Base-by-base conservation (phyloP, 768 basidiomycete genomes). In the Trametes gibbosa region DNA sequence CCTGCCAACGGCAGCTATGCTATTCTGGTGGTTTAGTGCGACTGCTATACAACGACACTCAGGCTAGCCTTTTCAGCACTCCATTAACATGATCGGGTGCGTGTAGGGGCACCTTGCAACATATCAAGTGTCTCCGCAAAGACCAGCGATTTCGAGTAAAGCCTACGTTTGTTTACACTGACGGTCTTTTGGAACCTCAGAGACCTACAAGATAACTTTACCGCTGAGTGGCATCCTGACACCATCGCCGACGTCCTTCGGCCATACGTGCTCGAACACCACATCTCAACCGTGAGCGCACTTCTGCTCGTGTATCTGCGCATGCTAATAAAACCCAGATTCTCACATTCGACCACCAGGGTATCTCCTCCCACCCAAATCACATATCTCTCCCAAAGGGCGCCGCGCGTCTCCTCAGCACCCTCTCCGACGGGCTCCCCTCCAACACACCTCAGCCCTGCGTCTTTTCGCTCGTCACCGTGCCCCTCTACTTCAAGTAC, bases 291-390 rank as follows among this genome's bases (percentile, higher is more conserved):
- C 0, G 92, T 92, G 66, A 41, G 53, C 62, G 21, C 41, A 27
- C 66, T 12, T 37, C 17, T 4, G 6, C 41, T 17, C 24, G 7
- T 35, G 24, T 21, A 39, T 32, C 34, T 8, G 16, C 14, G 23
- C 35, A 40, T n/a, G n/a, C n/a, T n/a, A n/a, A n/a, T n/a, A n/a
- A n/a, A n/a, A n/a, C n/a, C 27, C 65, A 95, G 92, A 84, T 96
- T 47, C 76, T 97, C 48, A 95, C 93, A 0, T 97, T 96, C 68
- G 95, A 97, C 71, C 58, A 74, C 0, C 64, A 66, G 2, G 95
- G 94, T 2, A 75, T 96, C 14, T 92, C 94, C n/a, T 77, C 76
- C 3, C 95, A 96, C 68, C 90, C 90, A 2, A 97, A 97, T 69
- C 95, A 97, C 72, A 79, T 76, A 62, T 85, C 92, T 1, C 77